Evolutionary conservation across 208 protist genomes (phyloP), one percentile per base, ranked within the genome.

Genomic region (Leishmania aethiopica): DNA sequence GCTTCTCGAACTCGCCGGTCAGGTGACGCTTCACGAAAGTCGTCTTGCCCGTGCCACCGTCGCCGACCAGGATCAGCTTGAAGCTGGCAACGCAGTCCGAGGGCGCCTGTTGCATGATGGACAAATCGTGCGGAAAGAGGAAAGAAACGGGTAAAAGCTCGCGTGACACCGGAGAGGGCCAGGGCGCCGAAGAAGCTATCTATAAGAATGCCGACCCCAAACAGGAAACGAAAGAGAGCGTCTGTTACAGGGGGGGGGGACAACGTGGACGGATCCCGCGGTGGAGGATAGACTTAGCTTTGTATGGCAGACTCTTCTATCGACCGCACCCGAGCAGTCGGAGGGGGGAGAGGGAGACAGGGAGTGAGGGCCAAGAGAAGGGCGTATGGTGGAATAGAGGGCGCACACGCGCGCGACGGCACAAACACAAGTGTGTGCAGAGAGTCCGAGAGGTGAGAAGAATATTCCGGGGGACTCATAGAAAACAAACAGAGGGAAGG

Each of bases 11-110:
- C 93, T 99, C 99, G 74, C 99, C 99, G 35, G 99, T 99, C 77
- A 99, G 82, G 84, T 99, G 99, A 80, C 99, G 97, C 94, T 99
- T 99, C 64, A 99, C 99, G 85, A 99, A 99, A 40, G 99, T 99
- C 53, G 99, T 99, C 96, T 99, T 99, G 71, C 99, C 99, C 53
- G 98, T 99, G 84, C 99, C 99, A 86, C 99, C 99, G 94, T 99
- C 99, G 87, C 99, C 99, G 75, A 99, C 99, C 51, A 99, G 95
- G 47, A 99, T 96, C 78, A 99, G 92, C 96, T 99, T 99, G 84
- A 99, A 99, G 71, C 89, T 97, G 49, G 96, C 95, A 77, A 98
- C 94, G 74, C 85, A 90, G 66, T 90, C 87, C 8, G 86, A 86
- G 22, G 80, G 76, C 55, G 84, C 79, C 69, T 88, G 84, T 69